These are phyloP conservation scores for Phytophthora capsici DNA, from an alignment of 352 stramenopile species.

Conservation along the genomic window DNA sequence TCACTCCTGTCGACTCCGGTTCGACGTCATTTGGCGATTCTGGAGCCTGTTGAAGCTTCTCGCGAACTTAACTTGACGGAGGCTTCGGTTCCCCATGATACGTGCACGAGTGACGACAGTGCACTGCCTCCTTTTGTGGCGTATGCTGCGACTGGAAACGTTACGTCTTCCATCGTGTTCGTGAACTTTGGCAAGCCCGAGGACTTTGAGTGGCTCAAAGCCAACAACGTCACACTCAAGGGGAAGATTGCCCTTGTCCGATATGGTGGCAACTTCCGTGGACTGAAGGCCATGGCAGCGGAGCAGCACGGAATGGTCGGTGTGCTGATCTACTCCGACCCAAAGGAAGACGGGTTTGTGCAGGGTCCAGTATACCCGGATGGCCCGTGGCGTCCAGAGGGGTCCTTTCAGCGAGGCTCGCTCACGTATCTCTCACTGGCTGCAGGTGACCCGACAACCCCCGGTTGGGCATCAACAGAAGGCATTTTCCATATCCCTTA, in stretches of 20 bases:
- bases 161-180: conserved; percentile 75
- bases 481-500: conserved; percentile 45
- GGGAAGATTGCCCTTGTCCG: conserved; percentile 72
- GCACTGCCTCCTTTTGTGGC: conserved; percentile 81
- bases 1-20: conserved; percentile 77
- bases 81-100: conserved; percentile 62
- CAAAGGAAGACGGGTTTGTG: conserved; percentile 70
- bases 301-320: conserved; percentile 61
- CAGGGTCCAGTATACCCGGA: conserved; percentile 67
- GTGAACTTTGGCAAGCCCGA: conserved; percentile 82
- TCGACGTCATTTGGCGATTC: conserved; percentile 43
- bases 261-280: conserved; percentile 67
- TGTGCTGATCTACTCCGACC: conserved; percentile 81
- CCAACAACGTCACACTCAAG: conserved; percentile 51
- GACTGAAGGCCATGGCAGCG: conserved; percentile 72
- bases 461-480: conserved; percentile 43
- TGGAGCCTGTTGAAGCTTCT: conserved; percentile 36
- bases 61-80: conserved; percentile 61
- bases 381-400: conserved; percentile 31
- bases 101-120: conserved; percentile 54
- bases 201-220: conserved; percentile 72
- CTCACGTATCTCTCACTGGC: conserved; percentile 71
- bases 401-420: conserved; percentile 77
- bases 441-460: conserved; percentile 65
- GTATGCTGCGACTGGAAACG: conserved; percentile 75